These are phyloP conservation scores for Sporothrix schenckii DNA, from an alignment of 2,329 filamentous ascomycete species.

Conservation along the genomic window DNA sequence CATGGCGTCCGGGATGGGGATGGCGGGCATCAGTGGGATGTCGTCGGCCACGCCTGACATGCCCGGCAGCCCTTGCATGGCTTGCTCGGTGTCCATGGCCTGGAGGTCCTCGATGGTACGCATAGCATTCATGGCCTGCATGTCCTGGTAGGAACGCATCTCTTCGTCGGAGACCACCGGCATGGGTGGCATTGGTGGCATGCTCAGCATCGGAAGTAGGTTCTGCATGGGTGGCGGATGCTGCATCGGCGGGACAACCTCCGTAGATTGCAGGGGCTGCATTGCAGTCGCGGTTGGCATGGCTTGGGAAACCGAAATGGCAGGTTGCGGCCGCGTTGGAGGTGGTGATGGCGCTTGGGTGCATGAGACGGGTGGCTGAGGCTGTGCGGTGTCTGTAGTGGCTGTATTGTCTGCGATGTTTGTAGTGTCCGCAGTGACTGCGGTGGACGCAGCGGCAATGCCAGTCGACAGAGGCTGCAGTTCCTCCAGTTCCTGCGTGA, in stretches of 20 bases:
- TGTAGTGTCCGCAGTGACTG: neutral
- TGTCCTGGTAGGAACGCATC: neutral
- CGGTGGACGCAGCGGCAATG: neutral
- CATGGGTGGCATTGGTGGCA: neutral
- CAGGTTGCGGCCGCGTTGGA: neutral
- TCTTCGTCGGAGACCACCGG: neutral
- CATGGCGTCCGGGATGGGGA: neutral
- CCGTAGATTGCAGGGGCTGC: neutral
- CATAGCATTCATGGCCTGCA: slow-evolving; percentile 21
- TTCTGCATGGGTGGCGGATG: no score
- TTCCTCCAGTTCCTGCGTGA: neutral
- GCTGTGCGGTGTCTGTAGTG: no score
- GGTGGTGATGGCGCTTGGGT: neutral
- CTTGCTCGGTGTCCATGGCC: neutral
- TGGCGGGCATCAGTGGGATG: slow-evolving; percentile 5
- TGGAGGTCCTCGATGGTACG: neutral
- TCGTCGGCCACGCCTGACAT: neutral
- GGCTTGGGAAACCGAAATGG: neutral
- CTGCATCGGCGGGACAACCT: no score
- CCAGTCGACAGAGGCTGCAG: neutral
- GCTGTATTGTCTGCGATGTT: no score
- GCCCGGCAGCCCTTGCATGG: neutral
- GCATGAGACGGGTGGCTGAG: no score
- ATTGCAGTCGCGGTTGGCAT: neutral
- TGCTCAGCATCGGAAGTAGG: neutral